phyloP scores from a whole-genome alignment of 148 eudicot species.

The Vaccinium myrtillus region DNA sequence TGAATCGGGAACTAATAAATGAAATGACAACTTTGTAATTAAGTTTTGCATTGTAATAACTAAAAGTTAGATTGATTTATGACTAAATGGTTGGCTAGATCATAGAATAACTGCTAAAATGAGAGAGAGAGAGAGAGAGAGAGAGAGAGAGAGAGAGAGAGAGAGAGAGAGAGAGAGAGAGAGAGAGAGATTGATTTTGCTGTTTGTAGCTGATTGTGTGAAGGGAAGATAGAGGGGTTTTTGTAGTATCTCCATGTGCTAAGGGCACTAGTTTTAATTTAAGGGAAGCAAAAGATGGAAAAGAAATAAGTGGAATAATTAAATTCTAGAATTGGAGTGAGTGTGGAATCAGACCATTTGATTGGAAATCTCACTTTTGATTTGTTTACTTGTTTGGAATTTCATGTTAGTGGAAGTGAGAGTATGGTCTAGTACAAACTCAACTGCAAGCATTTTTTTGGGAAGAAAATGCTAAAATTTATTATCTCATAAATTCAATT shows the following conservation, averaged over 20 bases:
- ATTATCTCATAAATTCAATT: too few relatives aligned
- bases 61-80: neutral
- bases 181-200: neutral
- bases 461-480: neutral
- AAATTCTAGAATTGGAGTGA: slow-evolving; percentile 31
- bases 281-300: neutral
- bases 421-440: neutral
- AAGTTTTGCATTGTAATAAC: neutral
- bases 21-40: neutral
- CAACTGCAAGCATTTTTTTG: neutral
- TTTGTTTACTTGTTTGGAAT: slow-evolving; percentile 57
- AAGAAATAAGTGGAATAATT: slow-evolving; percentile 30
- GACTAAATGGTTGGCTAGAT: neutral
- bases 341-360: slow-evolving; percentile 38
- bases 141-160: too few relatives aligned
- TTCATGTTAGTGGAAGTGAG: slow-evolving; percentile 69
- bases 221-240: too few relatives aligned
- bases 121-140: too few relatives aligned
- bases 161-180: too few relatives aligned
- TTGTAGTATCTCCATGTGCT: too few relatives aligned
- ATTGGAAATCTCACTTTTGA: slow-evolving; percentile 48
- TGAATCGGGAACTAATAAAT: neutral
- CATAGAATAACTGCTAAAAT: too few relatives aligned
- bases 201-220: slow-evolving; percentile 23
- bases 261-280: too few relatives aligned